A percentile compares a stretch with the other conserved stretches of the same genome.
These are phyloP conservation scores for Striga asiatica DNA, from an alignment of 257 asterid species.

Conservation along the genomic window DNA sequence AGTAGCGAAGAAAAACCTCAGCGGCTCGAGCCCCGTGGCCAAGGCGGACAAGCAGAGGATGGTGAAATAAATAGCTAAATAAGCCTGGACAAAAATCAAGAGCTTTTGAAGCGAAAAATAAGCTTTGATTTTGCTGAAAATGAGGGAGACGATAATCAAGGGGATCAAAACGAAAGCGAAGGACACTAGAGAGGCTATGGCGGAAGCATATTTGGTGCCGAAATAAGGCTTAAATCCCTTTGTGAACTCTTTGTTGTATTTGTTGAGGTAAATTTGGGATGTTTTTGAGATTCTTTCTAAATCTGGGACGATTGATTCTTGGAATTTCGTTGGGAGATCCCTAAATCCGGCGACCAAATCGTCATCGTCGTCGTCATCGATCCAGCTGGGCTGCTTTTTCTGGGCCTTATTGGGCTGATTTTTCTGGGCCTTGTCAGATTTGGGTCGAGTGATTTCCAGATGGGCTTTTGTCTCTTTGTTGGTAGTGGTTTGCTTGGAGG, in stretches of 20 bases:
- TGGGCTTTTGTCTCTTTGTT: slow-evolving; percentile 24
- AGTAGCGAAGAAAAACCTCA: slow-evolving; percentile 70
- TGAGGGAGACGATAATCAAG: slow-evolving; percentile 57
- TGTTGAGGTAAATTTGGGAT: slow-evolving; percentile 44
- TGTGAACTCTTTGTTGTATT: slow-evolving; percentile 66
- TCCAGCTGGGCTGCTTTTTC: slow-evolving; percentile 12
- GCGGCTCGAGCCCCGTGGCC: slow-evolving; percentile 73
- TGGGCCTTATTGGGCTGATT: slow-evolving; percentile 13
- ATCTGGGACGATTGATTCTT: slow-evolving; percentile 71
- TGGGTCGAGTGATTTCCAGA: slow-evolving; percentile 10
- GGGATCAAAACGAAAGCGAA: slow-evolving; percentile 71
- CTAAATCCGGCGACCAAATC: slow-evolving; percentile 56
- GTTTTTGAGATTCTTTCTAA: slow-evolving; percentile 64
- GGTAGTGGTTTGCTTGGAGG: slow-evolving; percentile 24
- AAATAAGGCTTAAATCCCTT: slow-evolving; percentile 72
- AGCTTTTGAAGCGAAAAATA: slow-evolving; percentile 76
- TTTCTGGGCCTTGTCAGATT: slow-evolving; percentile 12
- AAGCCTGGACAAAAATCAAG: slow-evolving; percentile 70
- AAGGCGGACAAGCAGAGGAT: slow-evolving; percentile 60
- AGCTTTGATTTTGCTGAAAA: slow-evolving; percentile 62
- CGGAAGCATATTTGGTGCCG: slow-evolving; percentile 74
- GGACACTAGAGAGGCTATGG: slow-evolving; percentile 51
- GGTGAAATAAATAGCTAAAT: slow-evolving; percentile 73
- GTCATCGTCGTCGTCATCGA: slow-evolving; percentile 30
- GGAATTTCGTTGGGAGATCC: slow-evolving; percentile 62